Evolutionary conservation across 768 basidiomycete species (phyloP).

Genomic region (Paxillus involutus): DNA sequence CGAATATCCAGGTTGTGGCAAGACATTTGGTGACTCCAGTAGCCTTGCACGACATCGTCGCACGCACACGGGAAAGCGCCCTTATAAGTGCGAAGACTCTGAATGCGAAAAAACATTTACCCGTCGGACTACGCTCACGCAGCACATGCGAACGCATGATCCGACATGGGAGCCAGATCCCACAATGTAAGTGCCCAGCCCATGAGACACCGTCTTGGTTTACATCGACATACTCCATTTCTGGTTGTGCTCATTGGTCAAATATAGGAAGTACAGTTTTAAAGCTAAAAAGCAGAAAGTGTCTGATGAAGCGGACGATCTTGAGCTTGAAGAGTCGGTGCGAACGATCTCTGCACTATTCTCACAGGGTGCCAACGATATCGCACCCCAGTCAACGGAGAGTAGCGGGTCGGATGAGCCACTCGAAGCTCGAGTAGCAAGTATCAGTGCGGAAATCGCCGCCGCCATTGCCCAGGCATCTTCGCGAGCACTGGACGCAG

Average conservation of each 20-base stretch:
- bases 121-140: conserved; percentile 78
- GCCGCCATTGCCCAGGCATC: conserved; percentile 78
- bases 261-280: conserved; percentile 69
- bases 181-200: conserved; percentile 56
- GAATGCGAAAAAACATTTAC: conserved; percentile 88
- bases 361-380: conserved; percentile 39
- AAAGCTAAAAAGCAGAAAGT: conserved; percentile 68
- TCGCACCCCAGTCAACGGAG: conserved; percentile 34
- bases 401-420: conserved; percentile 35
- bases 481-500: conserved; percentile 56
- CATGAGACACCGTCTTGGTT: conserved; percentile 7
- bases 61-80: conserved; percentile 84
- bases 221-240: neutral
- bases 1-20: conserved; percentile 84
- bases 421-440: conserved; percentile 67
- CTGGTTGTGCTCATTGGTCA: conserved; percentile 14
- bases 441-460: conserved; percentile 77
- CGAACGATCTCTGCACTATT: conserved; percentile 74
- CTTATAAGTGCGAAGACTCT: conserved; percentile 83
- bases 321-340: conserved; percentile 69
- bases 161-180: conserved; percentile 85
- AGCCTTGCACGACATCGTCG: conserved; percentile 89
- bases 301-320: conserved; percentile 50
- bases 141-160: conserved; percentile 88
- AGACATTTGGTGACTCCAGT: conserved; percentile 90